These are phyloP conservation scores for Phytophthora pisi DNA, from an alignment of 352 stramenopile genomes.

Conservation along the genomic window DNA sequence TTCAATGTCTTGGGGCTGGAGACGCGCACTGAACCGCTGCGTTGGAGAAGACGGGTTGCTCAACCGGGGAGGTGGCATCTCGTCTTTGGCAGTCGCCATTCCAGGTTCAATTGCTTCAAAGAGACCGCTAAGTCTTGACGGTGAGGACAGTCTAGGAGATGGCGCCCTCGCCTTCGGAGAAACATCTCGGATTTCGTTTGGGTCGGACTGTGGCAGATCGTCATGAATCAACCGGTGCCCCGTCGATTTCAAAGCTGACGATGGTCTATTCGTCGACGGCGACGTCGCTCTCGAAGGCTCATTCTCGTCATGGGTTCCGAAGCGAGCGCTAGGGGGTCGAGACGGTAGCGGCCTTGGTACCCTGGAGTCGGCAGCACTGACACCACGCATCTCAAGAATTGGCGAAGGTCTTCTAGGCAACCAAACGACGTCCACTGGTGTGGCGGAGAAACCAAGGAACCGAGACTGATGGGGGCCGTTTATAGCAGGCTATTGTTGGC, in stretches of 20 bases:
- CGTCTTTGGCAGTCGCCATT: conserved; percentile 11
- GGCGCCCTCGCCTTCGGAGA: conserved; percentile 3
- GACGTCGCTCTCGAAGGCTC: not conserved
- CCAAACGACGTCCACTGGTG: not conserved
- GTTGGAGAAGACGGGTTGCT: conserved; percentile 7
- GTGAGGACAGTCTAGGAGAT: conserved; percentile 1
- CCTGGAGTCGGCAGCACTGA: conserved; percentile 18
- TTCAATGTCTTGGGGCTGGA: conserved; percentile 21
- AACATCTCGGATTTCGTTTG: conserved; percentile 12
- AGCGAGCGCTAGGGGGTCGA: conserved; percentile 9
- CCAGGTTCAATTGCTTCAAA: conserved; percentile 14
- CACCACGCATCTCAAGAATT: conserved; percentile 28
- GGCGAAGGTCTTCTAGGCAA: not conserved
- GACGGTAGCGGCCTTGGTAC: conserved; percentile 4
- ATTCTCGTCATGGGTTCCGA: conserved; percentile 14
- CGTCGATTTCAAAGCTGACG: conserved; percentile 25
- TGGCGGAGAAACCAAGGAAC: conserved; percentile 1
- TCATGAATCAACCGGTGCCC: conserved; percentile 32
- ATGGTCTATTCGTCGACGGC: conserved; percentile 6
- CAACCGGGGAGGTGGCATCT: conserved; percentile 7
- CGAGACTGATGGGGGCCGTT: not conserved
- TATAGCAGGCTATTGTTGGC: conserved; percentile 14
- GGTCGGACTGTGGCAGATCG: conserved; percentile 7
- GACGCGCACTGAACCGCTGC: conserved; percentile 12
- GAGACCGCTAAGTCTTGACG: conserved; percentile 16